Percentiles rank a stretch among this genome's conserved stretches.
Evolutionary conservation across 179 eudicot species (phyloP).

Genomic region (Sideroxylon spinosum): DNA sequence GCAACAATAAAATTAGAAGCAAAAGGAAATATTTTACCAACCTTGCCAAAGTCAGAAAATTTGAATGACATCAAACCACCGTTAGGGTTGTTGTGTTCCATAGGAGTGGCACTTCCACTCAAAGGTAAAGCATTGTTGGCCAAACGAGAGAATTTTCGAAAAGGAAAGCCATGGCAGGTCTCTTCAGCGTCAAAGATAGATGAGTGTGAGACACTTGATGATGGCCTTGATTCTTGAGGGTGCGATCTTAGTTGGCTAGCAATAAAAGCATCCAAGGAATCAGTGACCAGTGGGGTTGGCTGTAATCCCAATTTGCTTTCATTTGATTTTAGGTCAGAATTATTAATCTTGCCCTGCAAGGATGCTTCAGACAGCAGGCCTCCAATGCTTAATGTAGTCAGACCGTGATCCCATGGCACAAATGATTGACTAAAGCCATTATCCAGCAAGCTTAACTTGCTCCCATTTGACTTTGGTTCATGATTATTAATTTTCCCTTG

Average conservation of each 20-base stretch:
- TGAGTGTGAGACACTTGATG: slow-evolving; percentile 28
- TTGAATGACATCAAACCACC: slow-evolving; percentile 27
- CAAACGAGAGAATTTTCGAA: slow-evolving; percentile 38
- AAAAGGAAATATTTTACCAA: slow-evolving; percentile 23
- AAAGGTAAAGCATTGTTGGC: slow-evolving; percentile 26
- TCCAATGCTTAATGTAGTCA: slow-evolving; percentile 74
- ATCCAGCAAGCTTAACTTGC: slow-evolving; percentile 21
- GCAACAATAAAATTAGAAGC: neutral
- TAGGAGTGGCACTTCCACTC: slow-evolving; percentile 25
- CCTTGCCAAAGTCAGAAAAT: slow-evolving; percentile 35
- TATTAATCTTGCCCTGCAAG: slow-evolving; percentile 40
- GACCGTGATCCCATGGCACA: slow-evolving; percentile 43
- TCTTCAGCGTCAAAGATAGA: slow-evolving; percentile 94
- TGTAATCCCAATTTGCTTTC: slow-evolving; percentile 36
- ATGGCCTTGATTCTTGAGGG: slow-evolving; percentile 37
- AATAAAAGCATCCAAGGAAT: slow-evolving; percentile 65
- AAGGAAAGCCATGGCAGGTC: slow-evolving; percentile 84
- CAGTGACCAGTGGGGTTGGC: slow-evolving; percentile 40
- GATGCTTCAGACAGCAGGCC: slow-evolving; percentile 80
- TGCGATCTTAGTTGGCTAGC: slow-evolving; percentile 42
- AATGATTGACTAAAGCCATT: slow-evolving; percentile 31
- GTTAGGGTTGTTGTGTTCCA: slow-evolving; percentile 16
- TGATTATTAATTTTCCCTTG: slow-evolving; percentile 21
- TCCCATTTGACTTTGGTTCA: slow-evolving; percentile 16
- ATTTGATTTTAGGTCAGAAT: slow-evolving; percentile 29